phyloP scores from a whole-genome alignment of 1,139 yeast species.

The Pneumocystis canis region DNA sequence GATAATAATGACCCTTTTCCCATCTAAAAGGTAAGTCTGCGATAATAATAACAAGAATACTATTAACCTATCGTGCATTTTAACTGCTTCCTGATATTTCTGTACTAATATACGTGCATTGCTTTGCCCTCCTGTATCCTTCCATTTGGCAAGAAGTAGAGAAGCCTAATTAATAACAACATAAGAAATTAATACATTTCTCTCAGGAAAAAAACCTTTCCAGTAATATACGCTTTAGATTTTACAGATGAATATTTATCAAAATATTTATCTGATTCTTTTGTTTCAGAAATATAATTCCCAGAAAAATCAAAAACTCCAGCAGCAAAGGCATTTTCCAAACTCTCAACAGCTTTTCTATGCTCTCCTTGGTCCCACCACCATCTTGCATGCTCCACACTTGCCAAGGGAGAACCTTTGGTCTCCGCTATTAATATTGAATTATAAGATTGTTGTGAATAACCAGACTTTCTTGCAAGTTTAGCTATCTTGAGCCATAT shows the following conservation, averaged over 20 bases:
- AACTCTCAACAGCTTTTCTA: slow-evolving; percentile 62
- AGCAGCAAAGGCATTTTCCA: slow-evolving; percentile 33
- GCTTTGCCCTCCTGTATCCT: slow-evolving; percentile 74
- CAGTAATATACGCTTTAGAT: slow-evolving; percentile 1
- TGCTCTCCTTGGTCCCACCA: slow-evolving; percentile 87
- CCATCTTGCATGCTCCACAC: slow-evolving; percentile 67
- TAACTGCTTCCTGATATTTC: slow-evolving; percentile 49
- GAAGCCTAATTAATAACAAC: slow-evolving; percentile 32
- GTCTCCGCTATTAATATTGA: slow-evolving; percentile 56
- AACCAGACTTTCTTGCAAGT: slow-evolving; percentile 52
- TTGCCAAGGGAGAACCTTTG: slow-evolving; percentile 36
- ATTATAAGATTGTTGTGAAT: slow-evolving; percentile 61
- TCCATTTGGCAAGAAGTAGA: slow-evolving; percentile 74
- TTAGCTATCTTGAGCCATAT: slow-evolving; percentile 49
- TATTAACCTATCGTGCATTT: slow-evolving; percentile 11
- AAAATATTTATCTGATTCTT: not conserved
- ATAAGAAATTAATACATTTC: not conserved
- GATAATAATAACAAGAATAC: not conserved
- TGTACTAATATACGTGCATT: slow-evolving; percentile 58
- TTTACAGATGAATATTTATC: not conserved
- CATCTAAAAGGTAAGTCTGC: slow-evolving; percentile 36
- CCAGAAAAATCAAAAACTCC: slow-evolving; percentile 12
- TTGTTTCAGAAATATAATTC: slow-evolving; percentile 4
- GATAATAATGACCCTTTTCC: slow-evolving; percentile 68
- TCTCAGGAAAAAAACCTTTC: not conserved